Base-by-base conservation (phyloP, 345 rosid genomes). In the Geranium brycei region DNA sequence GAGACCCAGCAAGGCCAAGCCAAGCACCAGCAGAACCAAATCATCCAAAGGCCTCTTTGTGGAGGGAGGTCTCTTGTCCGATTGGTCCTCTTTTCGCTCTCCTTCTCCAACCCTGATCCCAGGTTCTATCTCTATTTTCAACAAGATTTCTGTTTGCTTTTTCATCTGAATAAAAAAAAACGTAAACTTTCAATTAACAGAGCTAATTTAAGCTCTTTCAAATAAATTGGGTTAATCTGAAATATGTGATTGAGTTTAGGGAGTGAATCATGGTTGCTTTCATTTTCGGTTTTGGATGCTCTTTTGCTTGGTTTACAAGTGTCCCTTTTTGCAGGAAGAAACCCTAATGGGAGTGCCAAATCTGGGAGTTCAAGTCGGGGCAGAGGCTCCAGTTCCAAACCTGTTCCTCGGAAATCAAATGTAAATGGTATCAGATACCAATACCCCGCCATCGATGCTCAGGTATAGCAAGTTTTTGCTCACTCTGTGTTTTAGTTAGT, bases 11-110 rank as follows among this genome's bases (percentile, higher is more conserved):
- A 58, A 7, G 60, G 32, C 19, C 31, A 17, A 60, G 35, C 7
- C 41, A 69, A 47, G 17, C 18, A 15, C 8, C 58, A 17, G 28
- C 13, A 17, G 35, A 15, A 38, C 58, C 11, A 16, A 17, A 59
- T 7, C 31, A 69, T 23, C 32, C 81, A 87, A 32, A 78, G 59
- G 58, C 68, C 76, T 83, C 63, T 91, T 91, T 58, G 87, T 86
- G 0, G 95, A 88, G 41, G 97, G 96, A 30, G 97, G 96, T 15
- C 60, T 75, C 59, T 74, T 91, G 68, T 78, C 87, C 1, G 95
- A 91, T 71, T 86, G 91, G 87, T 47, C 53, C 41, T 69, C 73
- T 19, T 73, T 58, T 67, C 73, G 56, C 55, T 67, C 81, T 63
- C 64, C 75, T 18, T 41, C 69, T 28, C 64, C 76, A 35, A 47